These are phyloP conservation scores for Serendipita sp. DNA, from an alignment of 768 basidiomycete species.

Conservation along the genomic window DNA sequence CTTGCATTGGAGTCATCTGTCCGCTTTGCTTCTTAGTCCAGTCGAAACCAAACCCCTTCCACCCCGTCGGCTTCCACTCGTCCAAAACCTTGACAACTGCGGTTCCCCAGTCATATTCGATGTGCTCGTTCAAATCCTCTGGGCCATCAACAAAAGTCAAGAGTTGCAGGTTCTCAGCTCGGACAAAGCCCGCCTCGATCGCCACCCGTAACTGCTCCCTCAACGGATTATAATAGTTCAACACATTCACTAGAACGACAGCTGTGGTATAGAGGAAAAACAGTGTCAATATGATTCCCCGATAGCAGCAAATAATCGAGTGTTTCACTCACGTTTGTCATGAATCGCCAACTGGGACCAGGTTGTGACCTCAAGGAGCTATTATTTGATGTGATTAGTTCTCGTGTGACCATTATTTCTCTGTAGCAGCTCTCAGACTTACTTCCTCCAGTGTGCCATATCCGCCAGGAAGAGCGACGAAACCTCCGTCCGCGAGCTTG, in stretches of 20 bases:
- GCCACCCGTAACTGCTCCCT: conserved; percentile 54
- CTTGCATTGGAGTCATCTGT: neutral
- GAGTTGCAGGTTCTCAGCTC: conserved; percentile 39
- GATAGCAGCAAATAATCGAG: neutral
- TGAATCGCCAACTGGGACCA: conserved; percentile 91
- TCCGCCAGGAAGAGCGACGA: conserved; percentile 83
- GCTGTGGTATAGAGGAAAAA: conserved; percentile 35
- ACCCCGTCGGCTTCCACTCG: conserved; percentile 31
- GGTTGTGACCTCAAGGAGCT: conserved; percentile 84
- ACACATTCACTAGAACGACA: conserved; percentile 75
- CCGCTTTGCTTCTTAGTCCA: conserved; percentile 10
- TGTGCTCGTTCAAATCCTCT: conserved; percentile 32
- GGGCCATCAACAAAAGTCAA: conserved; percentile 68
- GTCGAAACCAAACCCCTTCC: conserved; percentile 10
- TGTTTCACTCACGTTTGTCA: conserved; percentile 45
- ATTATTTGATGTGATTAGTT: conserved; percentile 7
- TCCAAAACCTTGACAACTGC: conserved; percentile 52
- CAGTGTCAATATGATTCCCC: conserved; percentile 12
- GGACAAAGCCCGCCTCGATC: conserved; percentile 61
- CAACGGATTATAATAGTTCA: conserved; percentile 71
- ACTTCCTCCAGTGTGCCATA: conserved; percentile 95
- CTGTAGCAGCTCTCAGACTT: neutral
- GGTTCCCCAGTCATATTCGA: conserved; percentile 60
- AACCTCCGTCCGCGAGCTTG: conserved; percentile 48
- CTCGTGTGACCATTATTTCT: neutral